These are phyloP conservation scores for Aaosphaeria pasadenensis DNA, from an alignment of 2,329 filamentous ascomycete genomes.

Conservation along the genomic window DNA sequence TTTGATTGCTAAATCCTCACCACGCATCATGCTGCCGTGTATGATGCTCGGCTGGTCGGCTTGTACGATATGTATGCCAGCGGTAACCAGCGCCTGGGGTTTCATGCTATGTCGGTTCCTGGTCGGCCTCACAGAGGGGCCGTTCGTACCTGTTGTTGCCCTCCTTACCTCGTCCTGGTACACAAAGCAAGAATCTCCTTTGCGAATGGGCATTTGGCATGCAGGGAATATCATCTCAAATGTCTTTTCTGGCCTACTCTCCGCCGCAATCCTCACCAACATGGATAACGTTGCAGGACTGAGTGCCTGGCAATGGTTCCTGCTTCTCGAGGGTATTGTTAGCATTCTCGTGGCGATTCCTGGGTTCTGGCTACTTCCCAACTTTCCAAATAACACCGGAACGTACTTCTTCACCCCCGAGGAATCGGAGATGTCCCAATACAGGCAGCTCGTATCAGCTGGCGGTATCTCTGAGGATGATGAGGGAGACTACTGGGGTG, in stretches of 20 bases:
- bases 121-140: neutral
- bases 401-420: slow-evolving; percentile 5
- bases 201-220: neutral
- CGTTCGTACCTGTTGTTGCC: neutral
- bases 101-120: slow-evolving; percentile 1
- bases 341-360: slow-evolving; percentile 3
- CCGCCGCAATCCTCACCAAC: neutral
- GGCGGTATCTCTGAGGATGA: slow-evolving; percentile 36
- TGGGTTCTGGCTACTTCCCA: slow-evolving; percentile 26
- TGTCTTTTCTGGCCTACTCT: neutral
- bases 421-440: slow-evolving; percentile 10
- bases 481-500: slow-evolving; percentile 35
- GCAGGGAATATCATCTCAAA: neutral
- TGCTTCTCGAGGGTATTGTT: neutral
- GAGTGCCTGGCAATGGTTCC: neutral
- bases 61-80: neutral
- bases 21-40: neutral
- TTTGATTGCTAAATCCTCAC: slow-evolving; percentile 30
- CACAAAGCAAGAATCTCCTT: neutral
- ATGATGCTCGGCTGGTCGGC: slow-evolving; percentile 1
- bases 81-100: neutral
- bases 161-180: neutral
- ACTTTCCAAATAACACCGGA: slow-evolving; percentile 6
- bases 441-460: slow-evolving; percentile 13
- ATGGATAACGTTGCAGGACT: neutral